Percentiles rank a stretch among this genome's conserved stretches.
Conservation (phyloP, 805 yeast species). For the Ogataea naganishii region DNA sequence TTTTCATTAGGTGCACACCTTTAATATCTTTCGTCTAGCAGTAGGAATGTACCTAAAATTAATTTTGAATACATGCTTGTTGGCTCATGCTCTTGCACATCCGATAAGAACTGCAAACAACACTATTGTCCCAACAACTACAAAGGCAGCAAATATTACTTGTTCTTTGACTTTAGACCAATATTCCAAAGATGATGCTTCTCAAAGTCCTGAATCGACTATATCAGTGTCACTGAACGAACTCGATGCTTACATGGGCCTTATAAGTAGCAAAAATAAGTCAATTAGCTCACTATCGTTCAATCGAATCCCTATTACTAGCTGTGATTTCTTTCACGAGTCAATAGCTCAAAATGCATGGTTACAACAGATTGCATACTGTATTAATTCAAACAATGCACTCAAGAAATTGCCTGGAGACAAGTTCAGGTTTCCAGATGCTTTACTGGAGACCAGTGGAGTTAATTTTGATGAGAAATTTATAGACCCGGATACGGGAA, state of each 20-base stretch:
- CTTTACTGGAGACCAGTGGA: conserved; percentile 4
- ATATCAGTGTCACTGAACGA: neutral
- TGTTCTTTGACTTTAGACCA: neutral
- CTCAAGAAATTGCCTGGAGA: conserved; percentile 4
- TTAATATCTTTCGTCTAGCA: no score
- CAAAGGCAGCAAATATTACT: no score
- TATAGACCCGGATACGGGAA: neutral
- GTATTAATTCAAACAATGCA: conserved; percentile 9
- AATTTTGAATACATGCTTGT: no score
- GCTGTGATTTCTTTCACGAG: conserved; percentile 1
- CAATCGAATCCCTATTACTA: no score
- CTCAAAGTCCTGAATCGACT: no score
- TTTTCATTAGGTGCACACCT: no score
- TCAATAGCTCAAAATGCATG: conserved; percentile 1
- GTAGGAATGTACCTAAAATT: no score
- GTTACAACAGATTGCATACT: conserved; percentile 11
- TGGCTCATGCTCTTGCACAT: no score
- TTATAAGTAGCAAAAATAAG: neutral
- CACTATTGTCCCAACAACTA: no score
- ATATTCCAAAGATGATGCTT: no score
- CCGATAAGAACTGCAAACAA: no score
- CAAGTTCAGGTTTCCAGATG: conserved; percentile 8
- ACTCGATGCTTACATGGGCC: no score
- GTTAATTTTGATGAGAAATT: conserved; percentile 7
- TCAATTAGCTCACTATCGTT: neutral